Conservation (phyloP, 2,329 filamentous ascomycete genomes). For the Emmonsiellopsis sp. region DNA sequence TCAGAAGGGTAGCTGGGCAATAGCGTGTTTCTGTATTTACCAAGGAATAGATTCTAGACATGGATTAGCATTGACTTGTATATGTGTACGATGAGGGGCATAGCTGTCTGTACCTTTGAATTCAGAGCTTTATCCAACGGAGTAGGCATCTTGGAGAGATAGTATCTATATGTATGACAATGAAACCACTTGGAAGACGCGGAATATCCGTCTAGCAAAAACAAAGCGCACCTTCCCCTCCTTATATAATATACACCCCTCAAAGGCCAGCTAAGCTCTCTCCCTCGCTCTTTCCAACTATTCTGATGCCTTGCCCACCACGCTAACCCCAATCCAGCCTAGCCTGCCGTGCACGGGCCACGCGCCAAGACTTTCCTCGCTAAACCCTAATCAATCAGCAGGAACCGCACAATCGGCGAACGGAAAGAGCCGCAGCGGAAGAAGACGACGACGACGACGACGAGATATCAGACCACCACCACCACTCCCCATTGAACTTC, state of each 20-base stretch:
- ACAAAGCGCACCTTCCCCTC: neutral
- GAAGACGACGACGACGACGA: conserved; percentile 13
- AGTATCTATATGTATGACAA: neutral
- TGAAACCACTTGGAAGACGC: neutral
- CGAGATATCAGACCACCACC: neutral
- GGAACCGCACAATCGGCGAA: conserved; percentile 7
- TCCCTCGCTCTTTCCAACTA: neutral
- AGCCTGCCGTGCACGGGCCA: neutral
- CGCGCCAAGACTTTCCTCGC: conserved; percentile 11
- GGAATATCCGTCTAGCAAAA: neutral
- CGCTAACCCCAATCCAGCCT: neutral
- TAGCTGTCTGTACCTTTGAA: conserved; percentile 47
- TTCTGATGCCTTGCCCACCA: neutral
- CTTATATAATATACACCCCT: conserved; percentile 6
- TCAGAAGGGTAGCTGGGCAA: conserved; percentile 3
- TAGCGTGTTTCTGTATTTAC: conserved; percentile 33
- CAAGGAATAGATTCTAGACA: conserved; percentile 57
- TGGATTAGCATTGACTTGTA: conserved; percentile 12
- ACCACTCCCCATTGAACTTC: neutral
- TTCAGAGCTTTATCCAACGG: conserved; percentile 58
- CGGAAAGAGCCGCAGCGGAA: conserved; percentile 1
- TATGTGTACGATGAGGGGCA: neutral
- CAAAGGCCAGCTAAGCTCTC: neutral
- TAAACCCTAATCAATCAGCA: conserved; percentile 18
- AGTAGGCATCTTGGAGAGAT: conserved; percentile 51